Conservation (phyloP, 108 stramenopile species). For the Pseudonitzschia delicatissima region DNA sequence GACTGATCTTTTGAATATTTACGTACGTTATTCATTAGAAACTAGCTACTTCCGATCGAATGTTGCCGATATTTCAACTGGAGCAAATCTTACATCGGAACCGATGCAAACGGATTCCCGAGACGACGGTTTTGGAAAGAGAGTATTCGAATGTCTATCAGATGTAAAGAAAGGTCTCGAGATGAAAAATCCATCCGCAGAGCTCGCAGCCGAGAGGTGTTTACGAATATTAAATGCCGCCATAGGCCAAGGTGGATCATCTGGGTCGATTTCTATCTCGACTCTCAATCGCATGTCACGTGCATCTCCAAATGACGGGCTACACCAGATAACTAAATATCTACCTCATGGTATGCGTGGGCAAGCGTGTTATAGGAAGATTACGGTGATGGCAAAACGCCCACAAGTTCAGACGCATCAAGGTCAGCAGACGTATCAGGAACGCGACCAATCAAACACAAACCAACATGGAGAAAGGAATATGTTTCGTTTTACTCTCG, state of each 20-base stretch:
- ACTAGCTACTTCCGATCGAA: neutral
- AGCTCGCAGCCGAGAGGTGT: conserved; percentile 74
- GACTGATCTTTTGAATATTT: conserved; percentile 76
- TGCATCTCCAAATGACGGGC: conserved; percentile 23
- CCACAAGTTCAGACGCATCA: conserved; percentile 23
- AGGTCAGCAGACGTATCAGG: conserved; percentile 2
- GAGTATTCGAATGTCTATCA: conserved; percentile 68
- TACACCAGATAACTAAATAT: conserved; percentile 38
- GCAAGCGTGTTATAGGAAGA: conserved; percentile 56
- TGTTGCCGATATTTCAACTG: conserved; percentile 8
- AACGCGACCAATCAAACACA: conserved; percentile 15
- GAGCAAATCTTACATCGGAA: neutral
- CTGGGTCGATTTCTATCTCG: conserved; percentile 54
- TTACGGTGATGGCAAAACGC: conserved; percentile 58
- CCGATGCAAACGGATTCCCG: conserved; percentile 27
- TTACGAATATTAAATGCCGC: conserved; percentile 82
- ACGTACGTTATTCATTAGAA: conserved; percentile 23
- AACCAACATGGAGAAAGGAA: conserved; percentile 1
- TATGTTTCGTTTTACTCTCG: conserved; percentile 57
- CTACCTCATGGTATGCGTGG: conserved; percentile 83
- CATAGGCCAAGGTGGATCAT: conserved; percentile 48
- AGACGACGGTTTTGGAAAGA: conserved; percentile 34
- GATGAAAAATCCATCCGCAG: conserved; percentile 39
- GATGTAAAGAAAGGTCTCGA: conserved; percentile 64
- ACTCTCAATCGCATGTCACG: conserved; percentile 42